Evolutionary conservation across 1,284 basidiomycete genomes (phyloP).

Genomic region (Trichosporon sp.): DNA sequence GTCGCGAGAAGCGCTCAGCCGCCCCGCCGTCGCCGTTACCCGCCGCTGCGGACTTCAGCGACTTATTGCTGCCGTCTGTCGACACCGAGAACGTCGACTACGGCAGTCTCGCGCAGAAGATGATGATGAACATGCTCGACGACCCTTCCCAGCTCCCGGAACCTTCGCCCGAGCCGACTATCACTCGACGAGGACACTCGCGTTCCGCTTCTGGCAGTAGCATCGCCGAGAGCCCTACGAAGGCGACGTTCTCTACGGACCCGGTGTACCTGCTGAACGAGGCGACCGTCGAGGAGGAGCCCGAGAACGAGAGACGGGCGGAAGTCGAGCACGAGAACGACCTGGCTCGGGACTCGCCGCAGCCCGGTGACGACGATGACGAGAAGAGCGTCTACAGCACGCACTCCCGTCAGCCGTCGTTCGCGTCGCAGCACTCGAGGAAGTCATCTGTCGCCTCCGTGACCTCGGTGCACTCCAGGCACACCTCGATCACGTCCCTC

Average conservation of each 20-base stretch:
- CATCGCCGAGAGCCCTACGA: neutral
- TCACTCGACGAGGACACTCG: neutral
- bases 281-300: constrained; percentile 3
- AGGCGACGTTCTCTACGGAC: neutral
- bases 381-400: neutral
- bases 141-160: constrained; percentile 7
- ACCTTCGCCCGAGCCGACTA: neutral
- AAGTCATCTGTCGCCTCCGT: neutral
- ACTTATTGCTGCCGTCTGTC: constrained; percentile 51
- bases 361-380: neutral
- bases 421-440: neutral
- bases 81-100: constrained; percentile 33
- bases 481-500: neutral
- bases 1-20: constrained; percentile 43
- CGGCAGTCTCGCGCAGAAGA: constrained; percentile 32
- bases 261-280: neutral
- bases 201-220: neutral
- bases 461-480: neutral
- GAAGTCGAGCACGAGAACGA: constrained; percentile 4
- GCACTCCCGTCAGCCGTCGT: neutral
- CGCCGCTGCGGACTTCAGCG: constrained; percentile 47
- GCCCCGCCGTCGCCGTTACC: constrained; percentile 47
- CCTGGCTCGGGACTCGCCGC: neutral
- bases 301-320: constrained; percentile 7
- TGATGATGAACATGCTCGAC: constrained; percentile 30